A percentile compares a stretch with the other conserved stretches of the same genome.
Evolutionary conservation across 2,329 filamentous ascomycete genomes (phyloP).

Genomic region (Pseudocercospora macadamiae): DNA sequence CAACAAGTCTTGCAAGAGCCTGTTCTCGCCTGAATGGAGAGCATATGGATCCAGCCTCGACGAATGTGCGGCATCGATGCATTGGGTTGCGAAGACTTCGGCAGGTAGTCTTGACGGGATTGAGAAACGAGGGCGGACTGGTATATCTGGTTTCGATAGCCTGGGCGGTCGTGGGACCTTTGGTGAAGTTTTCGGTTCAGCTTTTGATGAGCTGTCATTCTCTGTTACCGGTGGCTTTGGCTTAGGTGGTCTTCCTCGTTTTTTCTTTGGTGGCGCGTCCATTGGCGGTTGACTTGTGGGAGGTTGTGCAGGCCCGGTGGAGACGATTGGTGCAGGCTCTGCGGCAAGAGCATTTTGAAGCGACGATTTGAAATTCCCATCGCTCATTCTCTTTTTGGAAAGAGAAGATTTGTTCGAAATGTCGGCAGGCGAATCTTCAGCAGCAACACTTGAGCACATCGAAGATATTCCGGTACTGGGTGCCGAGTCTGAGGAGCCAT

Average conservation of each 20-base stretch:
- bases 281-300: slow-evolving; percentile 12
- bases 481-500: slow-evolving; percentile 38
- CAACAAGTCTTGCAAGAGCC: slow-evolving; percentile 76
- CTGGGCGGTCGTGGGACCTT: slow-evolving; percentile 28
- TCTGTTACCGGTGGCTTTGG: slow-evolving; percentile 24
- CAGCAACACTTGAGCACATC: slow-evolving; percentile 36
- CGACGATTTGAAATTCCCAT: slow-evolving; percentile 33
- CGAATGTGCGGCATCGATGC: slow-evolving; percentile 83
- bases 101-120: slow-evolving; percentile 75
- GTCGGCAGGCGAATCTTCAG: slow-evolving; percentile 29
- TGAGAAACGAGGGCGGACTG: slow-evolving; percentile 59
- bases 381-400: slow-evolving; percentile 35
- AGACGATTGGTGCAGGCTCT: neutral
- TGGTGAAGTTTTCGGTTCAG: slow-evolving; percentile 14
- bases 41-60: slow-evolving; percentile 89
- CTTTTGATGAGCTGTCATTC: slow-evolving; percentile 7
- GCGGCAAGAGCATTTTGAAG: slow-evolving; percentile 6
- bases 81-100: slow-evolving; percentile 85
- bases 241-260: slow-evolving; percentile 38
- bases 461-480: slow-evolving; percentile 40
- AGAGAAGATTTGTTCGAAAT: slow-evolving; percentile 2
- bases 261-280: slow-evolving; percentile 27
- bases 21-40: slow-evolving; percentile 82
- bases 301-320: neutral
- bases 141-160: slow-evolving; percentile 30